phyloP scores from a whole-genome alignment of 257 asterid species.

The Capsicum rhomboideum region DNA sequence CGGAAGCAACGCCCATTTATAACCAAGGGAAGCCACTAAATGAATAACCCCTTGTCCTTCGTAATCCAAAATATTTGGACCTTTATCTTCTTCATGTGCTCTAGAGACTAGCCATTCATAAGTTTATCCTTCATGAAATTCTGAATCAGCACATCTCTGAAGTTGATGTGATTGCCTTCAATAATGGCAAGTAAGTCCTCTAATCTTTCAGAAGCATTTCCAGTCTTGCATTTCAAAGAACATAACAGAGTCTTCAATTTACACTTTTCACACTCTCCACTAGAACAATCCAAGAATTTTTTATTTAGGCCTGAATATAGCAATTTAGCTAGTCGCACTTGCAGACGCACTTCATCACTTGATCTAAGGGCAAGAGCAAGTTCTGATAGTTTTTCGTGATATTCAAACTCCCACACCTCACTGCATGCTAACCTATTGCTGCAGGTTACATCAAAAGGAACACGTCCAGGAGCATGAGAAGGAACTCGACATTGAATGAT shows the following conservation, averaged over 20 bases:
- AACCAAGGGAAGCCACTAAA: constrained; percentile 23
- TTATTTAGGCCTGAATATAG: constrained; percentile 9
- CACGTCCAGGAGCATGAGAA: constrained; percentile 16
- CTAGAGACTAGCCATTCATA: constrained; percentile 17
- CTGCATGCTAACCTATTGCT: constrained; percentile 23
- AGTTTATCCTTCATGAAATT: constrained; percentile 13
- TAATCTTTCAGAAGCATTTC: background rate
- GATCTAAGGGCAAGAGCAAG: background rate
- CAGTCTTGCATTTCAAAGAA: constrained; percentile 1
- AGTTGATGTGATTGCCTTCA: background rate
- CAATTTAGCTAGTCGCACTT: constrained; percentile 7
- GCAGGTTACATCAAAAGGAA: constrained; percentile 21
- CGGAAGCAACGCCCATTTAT: constrained; percentile 12
- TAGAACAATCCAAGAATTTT: constrained; percentile 11
- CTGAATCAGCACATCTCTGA: constrained; percentile 12
- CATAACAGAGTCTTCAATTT: constrained; percentile 1
- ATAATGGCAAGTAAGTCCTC: constrained; percentile 1
- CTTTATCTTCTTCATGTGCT: constrained; percentile 22
- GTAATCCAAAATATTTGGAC: constrained; percentile 17
- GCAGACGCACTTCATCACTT: constrained; percentile 13
- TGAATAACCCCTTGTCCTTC: constrained; percentile 25
- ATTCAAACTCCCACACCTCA: constrained; percentile 23
- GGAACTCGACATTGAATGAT: constrained; percentile 19
- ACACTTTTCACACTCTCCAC: constrained; percentile 12
- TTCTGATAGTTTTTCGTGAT: background rate